phyloP scores from a whole-genome alignment of 1,284 basidiomycete genomes.

The Termitomyces sp. region DNA sequence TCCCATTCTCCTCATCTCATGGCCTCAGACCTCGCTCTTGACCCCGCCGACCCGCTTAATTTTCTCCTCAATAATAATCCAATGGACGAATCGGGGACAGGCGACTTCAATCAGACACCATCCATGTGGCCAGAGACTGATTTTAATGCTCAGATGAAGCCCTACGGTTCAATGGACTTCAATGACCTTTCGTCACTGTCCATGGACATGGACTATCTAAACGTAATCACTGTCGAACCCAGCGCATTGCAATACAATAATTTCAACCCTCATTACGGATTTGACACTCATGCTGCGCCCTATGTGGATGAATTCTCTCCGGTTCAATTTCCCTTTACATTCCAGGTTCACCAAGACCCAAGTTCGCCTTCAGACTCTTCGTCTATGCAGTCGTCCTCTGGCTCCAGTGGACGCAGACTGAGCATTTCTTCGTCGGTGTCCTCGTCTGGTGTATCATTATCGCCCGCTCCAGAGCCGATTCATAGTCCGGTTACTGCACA shows the following conservation, averaged over 20 bases:
- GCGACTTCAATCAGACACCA: slow-evolving; percentile 31
- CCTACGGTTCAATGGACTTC: slow-evolving; percentile 43
- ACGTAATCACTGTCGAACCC: slow-evolving; percentile 56
- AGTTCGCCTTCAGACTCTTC: slow-evolving; percentile 31
- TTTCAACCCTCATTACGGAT: slow-evolving; percentile 6
- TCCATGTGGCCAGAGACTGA: slow-evolving; percentile 37
- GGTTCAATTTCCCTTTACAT: slow-evolving; percentile 41
- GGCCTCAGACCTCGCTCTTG: slow-evolving; percentile 38
- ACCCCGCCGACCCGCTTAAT: slow-evolving; percentile 51
- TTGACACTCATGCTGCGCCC: slow-evolving; percentile 3
- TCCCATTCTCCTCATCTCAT: slow-evolving; percentile 18
- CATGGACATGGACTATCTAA: slow-evolving; percentile 53
- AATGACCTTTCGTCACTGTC: slow-evolving; percentile 33
- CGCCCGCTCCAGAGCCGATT: slow-evolving; percentile 37
- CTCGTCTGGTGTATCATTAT: slow-evolving; percentile 48
- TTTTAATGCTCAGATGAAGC: slow-evolving; percentile 23
- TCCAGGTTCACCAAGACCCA: slow-evolving; percentile 26
- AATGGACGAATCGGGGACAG: slow-evolving; percentile 25
- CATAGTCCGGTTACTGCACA: slow-evolving; percentile 21
- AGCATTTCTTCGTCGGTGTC: slow-evolving; percentile 43
- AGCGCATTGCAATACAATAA: slow-evolving; percentile 44
- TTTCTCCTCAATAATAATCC: slow-evolving; percentile 36
- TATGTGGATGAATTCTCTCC: slow-evolving; percentile 24
- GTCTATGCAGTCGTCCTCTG: slow-evolving; percentile 18
- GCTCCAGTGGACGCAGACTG: slow-evolving; percentile 33